Base-by-base conservation (phyloP, 495 filamentous ascomycete species). In the Podospora bellae-mahoneyi region DNA sequence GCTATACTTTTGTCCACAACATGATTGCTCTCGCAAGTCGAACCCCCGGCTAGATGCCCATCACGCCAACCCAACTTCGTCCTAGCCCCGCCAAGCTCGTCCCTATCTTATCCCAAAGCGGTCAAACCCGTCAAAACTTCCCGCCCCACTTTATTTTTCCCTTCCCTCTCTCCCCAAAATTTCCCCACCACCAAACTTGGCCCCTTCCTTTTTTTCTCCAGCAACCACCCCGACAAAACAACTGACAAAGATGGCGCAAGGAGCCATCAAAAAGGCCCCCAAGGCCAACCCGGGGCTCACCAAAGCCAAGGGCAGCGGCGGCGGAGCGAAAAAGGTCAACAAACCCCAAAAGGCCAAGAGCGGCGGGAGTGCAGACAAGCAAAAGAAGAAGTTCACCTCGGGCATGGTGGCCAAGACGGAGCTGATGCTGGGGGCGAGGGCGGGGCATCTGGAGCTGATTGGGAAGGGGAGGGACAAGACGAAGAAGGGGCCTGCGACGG, bases 391-490 rank as follows among this genome's bases (percentile, higher is more conserved):
- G 68, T 79, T 74, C 64, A 75, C 80, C 3, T 76, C 74, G 9
- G 82, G 81, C 16, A 68, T 84, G 71, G 78, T 76, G 10, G 73
- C 75, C 30, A 74, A 76, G 73, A 84, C 82, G 34, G 82, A 84
- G 75, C 65, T 72, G 58, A 73, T 84, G 76, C 70, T 84, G 60
- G 81, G 80, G 61, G 80, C 80, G 72, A 70, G 81, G 9, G 82
- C 80, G 28, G 81, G 82, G 0, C 82, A 84, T 55, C 68, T 84
- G 16, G 82, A 84, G 75, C 62, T 84, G 67, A 83, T 84, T 63
- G 81, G 80, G 56, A 79, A 82, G 74, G 82, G 80, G 5, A 68
- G 78, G 71, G 81, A 83, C 74, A 76, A 73, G 62, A 68, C 62
- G 64, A 71, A 75, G 19, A 74, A 72, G 20, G 30, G 65, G 34